Base-by-base conservation (phyloP, 495 filamentous ascomycete species). In the Friedmanniomyces endolithicus region DNA sequence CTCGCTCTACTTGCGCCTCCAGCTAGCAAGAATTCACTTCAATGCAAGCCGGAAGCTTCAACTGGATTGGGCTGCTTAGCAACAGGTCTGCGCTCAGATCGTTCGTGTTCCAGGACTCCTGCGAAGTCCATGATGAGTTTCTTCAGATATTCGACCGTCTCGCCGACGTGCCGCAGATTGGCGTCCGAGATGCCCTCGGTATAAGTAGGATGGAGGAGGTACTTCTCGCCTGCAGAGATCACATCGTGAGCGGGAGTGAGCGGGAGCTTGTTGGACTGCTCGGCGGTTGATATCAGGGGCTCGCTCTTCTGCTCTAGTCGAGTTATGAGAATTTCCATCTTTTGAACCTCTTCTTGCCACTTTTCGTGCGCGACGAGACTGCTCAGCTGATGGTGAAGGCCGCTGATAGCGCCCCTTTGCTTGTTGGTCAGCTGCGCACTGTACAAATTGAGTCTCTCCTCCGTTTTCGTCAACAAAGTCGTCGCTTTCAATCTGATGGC, bases 381-480 rank as follows among this genome's bases (percentile, higher is more conserved):
- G 34, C 39, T 39, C 53, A 65, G 37, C n/a, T 22, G 27, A 7
- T 57, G 47, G 12, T 19, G 11, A n/a, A 29, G 25, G 1, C 37
- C 39, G 12, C 11, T 31, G 8, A 67, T 44, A 1, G n/a, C 27
- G 0, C 57, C 46, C 49, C 37, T 50, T 31, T 59, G 52, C 43
- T 53, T 54, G 7, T 63, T 34, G 22, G 37, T 48, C 24, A 64
- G 34, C 31, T 48, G 49, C 6, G 62, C 52, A 23, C 44, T 23
- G 48, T 48, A 67, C 2, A 52, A 43, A 17, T 46, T 52, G 52
- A 66, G 29, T 29, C 57, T 24, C 23, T 45, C 37, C 23, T 62
- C 56, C 16, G 49, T 63, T 31, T 56, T 29, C 20, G 61, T 55
- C 39, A 67, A 12, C 31, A 56, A 29, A 24, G 64, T 46, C 37